phyloP scores from a whole-genome alignment of 352 stramenopile species.

The Globisporangium apiculatum region DNA sequence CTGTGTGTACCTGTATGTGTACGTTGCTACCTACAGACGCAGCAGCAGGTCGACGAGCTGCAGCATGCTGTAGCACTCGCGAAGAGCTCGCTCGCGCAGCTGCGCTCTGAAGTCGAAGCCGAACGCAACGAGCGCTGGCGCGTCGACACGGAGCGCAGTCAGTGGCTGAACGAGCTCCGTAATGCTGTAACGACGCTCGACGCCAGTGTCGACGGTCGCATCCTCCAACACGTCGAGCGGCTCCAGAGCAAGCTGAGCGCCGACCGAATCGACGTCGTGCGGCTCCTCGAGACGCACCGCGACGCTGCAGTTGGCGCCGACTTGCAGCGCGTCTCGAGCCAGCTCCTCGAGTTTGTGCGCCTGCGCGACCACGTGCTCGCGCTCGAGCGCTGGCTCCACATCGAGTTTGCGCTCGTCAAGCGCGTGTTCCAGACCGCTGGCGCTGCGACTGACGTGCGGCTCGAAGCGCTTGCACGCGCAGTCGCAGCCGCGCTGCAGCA shows the following conservation, averaged over 20 bases:
- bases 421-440: conserved; percentile 35
- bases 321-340: conserved; percentile 38
- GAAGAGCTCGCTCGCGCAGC: conserved; percentile 31
- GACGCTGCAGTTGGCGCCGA: conserved; percentile 35
- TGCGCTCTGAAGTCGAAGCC: conserved; percentile 44
- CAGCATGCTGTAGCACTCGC: conserved; percentile 27
- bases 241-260: conserved; percentile 29
- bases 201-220: conserved; percentile 27
- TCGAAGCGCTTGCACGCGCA: conserved; percentile 32
- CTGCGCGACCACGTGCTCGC: conserved; percentile 53
- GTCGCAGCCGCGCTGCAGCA: conserved; percentile 21
- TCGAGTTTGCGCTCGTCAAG: conserved; percentile 45
- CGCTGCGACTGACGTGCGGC: conserved; percentile 25
- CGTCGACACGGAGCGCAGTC: conserved; percentile 21
- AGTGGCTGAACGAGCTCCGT: conserved; percentile 24
- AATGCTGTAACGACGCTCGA: conserved; percentile 26
- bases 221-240: conserved; percentile 37
- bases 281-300: conserved; percentile 42
- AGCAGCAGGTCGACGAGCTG: conserved; percentile 29
- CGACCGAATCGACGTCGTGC: conserved; percentile 50
- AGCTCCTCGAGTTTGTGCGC: conserved; percentile 43
- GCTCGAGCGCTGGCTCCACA: conserved; percentile 48
- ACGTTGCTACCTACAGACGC: conserved; percentile 9
- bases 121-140: conserved; percentile 52
- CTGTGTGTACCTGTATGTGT: too few species aligned